Evolutionary conservation across 2,329 filamentous ascomycete genomes (phyloP).

Genomic region (Pseudocercospora fuligena): DNA sequence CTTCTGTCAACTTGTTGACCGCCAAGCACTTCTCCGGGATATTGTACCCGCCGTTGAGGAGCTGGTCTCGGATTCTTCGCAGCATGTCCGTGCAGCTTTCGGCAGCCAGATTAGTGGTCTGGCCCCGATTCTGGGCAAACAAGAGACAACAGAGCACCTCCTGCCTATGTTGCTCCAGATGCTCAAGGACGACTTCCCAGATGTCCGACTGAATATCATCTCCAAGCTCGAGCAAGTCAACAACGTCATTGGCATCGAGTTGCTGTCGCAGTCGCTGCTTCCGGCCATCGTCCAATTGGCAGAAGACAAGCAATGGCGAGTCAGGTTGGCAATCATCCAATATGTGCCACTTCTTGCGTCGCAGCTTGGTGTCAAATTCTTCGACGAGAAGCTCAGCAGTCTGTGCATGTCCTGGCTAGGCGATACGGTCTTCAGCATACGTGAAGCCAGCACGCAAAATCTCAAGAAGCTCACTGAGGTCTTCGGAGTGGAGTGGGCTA

Average conservation of each 20-base stretch:
- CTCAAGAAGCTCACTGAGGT: conserved; percentile 98
- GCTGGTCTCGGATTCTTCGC: conserved; percentile 91
- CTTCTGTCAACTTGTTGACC: conserved; percentile 89
- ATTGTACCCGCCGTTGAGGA: conserved; percentile 97
- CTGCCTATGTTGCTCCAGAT: conserved; percentile 99
- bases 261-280: conserved; percentile 92
- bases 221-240: conserved; percentile 99
- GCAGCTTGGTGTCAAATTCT: conserved; percentile 95
- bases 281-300: conserved; percentile 96
- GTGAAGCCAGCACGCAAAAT: conserved; percentile 96
- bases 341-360: conserved; percentile 96
- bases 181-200: conserved; percentile 99
- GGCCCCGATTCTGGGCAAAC: conserved; percentile 94
- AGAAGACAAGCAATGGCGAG: conserved; percentile 99
- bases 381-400: conserved; percentile 93
- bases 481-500: conserved; percentile 97
- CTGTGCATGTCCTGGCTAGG: conserved; percentile 99
- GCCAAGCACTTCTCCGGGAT: conserved; percentile 85
- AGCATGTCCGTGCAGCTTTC: conserved; percentile 93
- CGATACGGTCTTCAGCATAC: conserved; percentile 97
- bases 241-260: conserved; percentile 97
- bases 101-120: conserved; percentile 97
- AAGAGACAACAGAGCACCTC: conserved; percentile 97
- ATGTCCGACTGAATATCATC: conserved; percentile 97
- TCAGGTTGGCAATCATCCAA: conserved; percentile 97